Conservation (phyloP, 257 asterid species). For the Thymus quinquecostatus region DNA sequence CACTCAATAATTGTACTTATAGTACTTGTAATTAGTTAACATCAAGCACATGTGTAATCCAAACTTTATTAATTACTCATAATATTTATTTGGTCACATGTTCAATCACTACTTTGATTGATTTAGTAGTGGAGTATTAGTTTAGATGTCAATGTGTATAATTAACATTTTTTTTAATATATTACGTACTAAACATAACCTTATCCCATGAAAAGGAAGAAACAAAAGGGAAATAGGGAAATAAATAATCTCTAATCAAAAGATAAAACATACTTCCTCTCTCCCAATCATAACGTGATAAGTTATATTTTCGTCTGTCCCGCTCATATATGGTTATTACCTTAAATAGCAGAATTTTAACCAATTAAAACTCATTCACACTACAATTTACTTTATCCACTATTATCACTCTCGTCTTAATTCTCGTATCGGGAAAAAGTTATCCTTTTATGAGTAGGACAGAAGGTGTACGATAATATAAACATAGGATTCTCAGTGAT, state of each 20-base stretch:
- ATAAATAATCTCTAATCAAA: slow-evolving; percentile 27
- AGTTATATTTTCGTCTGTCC: too few relatives aligned
- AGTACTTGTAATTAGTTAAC: background rate
- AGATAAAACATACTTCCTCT: background rate
- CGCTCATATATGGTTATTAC: too few relatives aligned
- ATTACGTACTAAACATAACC: slow-evolving; percentile 20
- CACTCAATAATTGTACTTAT: background rate
- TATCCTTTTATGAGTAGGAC: too few relatives aligned
- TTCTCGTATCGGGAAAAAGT: too few relatives aligned
- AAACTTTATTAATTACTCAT: background rate
- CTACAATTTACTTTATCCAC: too few relatives aligned
- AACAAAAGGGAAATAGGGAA: background rate
- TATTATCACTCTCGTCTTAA: too few relatives aligned
- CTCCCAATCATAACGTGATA: too few relatives aligned
- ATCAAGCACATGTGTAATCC: background rate
- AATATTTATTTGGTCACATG: too few relatives aligned
- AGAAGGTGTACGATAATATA: slow-evolving; percentile 1
- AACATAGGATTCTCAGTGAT: slow-evolving; percentile 40
- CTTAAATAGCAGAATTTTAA: too few relatives aligned
- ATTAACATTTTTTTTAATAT: background rate
- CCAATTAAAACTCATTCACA: too few relatives aligned
- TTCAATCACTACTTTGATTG: slow-evolving; percentile 19
- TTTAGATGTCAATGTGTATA: slow-evolving; percentile 9
- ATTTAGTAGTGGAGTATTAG: slow-evolving; percentile 18
- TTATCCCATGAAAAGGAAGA: slow-evolving; percentile 32